Evolutionary conservation across 1,284 basidiomycete genomes (phyloP).

Genomic region (Mycena sp.): DNA sequence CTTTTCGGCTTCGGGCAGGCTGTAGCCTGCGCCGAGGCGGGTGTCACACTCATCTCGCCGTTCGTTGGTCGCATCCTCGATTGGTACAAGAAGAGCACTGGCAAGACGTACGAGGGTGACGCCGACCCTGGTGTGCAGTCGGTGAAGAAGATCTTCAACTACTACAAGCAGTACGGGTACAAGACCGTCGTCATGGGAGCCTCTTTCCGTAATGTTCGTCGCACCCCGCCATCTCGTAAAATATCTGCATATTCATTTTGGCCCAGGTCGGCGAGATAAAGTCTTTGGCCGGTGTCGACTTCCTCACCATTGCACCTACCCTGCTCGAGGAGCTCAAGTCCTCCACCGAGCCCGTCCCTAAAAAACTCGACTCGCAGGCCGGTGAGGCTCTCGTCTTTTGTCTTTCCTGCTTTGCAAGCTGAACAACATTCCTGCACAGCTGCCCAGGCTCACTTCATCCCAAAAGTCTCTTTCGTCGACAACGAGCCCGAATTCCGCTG

Average conservation of each 20-base stretch:
- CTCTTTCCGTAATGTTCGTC: slow-evolving; percentile 94
- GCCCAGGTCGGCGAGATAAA: slow-evolving; percentile 89
- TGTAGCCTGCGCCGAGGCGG: slow-evolving; percentile 98
- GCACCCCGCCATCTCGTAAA: not conserved
- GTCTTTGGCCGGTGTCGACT: slow-evolving; percentile 95
- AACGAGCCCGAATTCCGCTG: slow-evolving; percentile 97
- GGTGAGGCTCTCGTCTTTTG: slow-evolving; percentile 56
- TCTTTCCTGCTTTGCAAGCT: slow-evolving; percentile 1
- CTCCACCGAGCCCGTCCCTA: slow-evolving; percentile 80
- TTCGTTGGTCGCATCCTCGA: slow-evolving; percentile 99
- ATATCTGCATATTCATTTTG: slow-evolving; percentile 11
- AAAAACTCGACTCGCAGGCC: slow-evolving; percentile 80
- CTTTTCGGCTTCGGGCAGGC: slow-evolving; percentile 99
- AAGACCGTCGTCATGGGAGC: slow-evolving; percentile 99
- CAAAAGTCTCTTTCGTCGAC: slow-evolving; percentile 90
- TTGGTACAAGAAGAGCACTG: slow-evolving; percentile 95
- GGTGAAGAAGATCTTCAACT: slow-evolving; percentile 97
- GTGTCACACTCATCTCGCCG: slow-evolving; percentile 98
- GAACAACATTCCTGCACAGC: slow-evolving; percentile 46
- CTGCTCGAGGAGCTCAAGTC: slow-evolving; percentile 94
- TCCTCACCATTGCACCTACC: slow-evolving; percentile 92
- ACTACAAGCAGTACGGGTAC: slow-evolving; percentile 99
- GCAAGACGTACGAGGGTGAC: slow-evolving; percentile 86
- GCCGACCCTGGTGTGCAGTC: slow-evolving; percentile 97
- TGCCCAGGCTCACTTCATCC: slow-evolving; percentile 65